Evolutionary conservation across 192 early-diverging fungal genomes (phyloP), one percentile per base, ranked within the genome.

Genomic region (Podila epicladia): DNA sequence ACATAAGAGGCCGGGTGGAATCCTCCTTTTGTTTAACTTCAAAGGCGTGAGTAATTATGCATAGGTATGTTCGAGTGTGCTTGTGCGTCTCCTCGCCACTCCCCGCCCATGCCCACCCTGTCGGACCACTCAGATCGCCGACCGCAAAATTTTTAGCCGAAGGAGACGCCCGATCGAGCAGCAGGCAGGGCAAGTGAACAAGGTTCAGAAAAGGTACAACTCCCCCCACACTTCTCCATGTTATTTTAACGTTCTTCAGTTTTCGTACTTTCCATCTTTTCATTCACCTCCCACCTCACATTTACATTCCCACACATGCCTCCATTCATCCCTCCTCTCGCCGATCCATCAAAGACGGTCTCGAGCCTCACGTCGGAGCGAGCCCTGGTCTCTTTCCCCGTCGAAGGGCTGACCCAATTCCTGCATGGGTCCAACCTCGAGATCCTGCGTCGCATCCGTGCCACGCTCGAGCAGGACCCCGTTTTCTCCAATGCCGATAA

Each of bases 361-460:
- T 53, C 71, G 9, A 65, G 55, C 28, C 71, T 95, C 15, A 71
- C 76, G 53, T 80, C 87, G 20, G 94, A 95, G 87, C 91, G 94
- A 71, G 71, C 74, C 28, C 75, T 84, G 6, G 88, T 92, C 28
- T 89, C 90, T 48, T 96, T 96, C 75, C 87, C 91, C 5, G 78
- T 94, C 62, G 87, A 89, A 51, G 84, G 88, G 26, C 82, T 96
- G 68, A 91, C 93, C 20, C 86, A 91, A 69, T 94, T 91, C 86
- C 75, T 96, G 12, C 91, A 95, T 49, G 93, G 93, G 60, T 89
- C 85, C 61, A 75, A 82, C 51, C 71, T 88, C 26, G 69, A 71
- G 3, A 62, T 41, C 20, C 66, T 26, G 17, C 74, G 84, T 13
- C 48, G n/a, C 24, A 75, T 83, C 59, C 66, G 74, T 12, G 53